These are phyloP conservation scores for Kwoniella sp. DNA, from an alignment of 768 basidiomycete species.

Conservation along the genomic window DNA sequence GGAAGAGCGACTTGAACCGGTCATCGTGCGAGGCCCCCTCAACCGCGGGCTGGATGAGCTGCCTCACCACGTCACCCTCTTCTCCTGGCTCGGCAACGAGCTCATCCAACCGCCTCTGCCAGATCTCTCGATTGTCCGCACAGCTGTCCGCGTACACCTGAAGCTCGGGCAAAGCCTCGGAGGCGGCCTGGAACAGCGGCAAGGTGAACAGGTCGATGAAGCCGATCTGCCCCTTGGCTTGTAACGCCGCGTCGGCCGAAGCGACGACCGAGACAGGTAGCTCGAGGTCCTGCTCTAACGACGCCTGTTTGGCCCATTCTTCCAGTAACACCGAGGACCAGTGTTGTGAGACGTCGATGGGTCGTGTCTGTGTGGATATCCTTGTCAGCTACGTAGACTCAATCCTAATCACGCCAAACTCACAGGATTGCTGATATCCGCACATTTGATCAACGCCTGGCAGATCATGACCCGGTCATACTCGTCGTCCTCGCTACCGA, in stretches of 20 bases:
- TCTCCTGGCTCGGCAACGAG: slow-evolving; percentile 43
- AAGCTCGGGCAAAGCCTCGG: slow-evolving; percentile 75
- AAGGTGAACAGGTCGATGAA: slow-evolving; percentile 79
- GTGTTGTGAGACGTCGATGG: slow-evolving; percentile 81
- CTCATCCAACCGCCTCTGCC: slow-evolving; percentile 59
- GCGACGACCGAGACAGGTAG: slow-evolving; percentile 62
- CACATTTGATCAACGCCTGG: slow-evolving; percentile 91
- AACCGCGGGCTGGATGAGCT: slow-evolving; percentile 28
- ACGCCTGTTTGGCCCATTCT: slow-evolving; percentile 87
- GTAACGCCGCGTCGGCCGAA: slow-evolving; percentile 59
- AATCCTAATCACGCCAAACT: slow-evolving; percentile 48
- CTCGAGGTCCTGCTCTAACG: slow-evolving; percentile 72
- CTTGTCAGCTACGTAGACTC: background rate
- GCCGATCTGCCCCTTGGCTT: slow-evolving; percentile 78
- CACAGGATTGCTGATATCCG: slow-evolving; percentile 97
- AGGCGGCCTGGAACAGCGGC: slow-evolving; percentile 74
- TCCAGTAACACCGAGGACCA: slow-evolving; percentile 85
- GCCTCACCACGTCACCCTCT: slow-evolving; percentile 16
- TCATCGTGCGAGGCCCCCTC: slow-evolving; percentile 51
- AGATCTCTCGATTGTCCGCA: slow-evolving; percentile 63
- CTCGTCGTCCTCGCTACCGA: slow-evolving; percentile 24
- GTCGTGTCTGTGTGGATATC: slow-evolving; percentile 67
- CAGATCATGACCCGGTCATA: slow-evolving; percentile 67
- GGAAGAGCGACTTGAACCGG: slow-evolving; percentile 57
- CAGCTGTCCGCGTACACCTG: slow-evolving; percentile 64